These are phyloP conservation scores for Pyrrhoderma lamaoense DNA, from an alignment of 1,284 basidiomycete species.

Conservation along the genomic window DNA sequence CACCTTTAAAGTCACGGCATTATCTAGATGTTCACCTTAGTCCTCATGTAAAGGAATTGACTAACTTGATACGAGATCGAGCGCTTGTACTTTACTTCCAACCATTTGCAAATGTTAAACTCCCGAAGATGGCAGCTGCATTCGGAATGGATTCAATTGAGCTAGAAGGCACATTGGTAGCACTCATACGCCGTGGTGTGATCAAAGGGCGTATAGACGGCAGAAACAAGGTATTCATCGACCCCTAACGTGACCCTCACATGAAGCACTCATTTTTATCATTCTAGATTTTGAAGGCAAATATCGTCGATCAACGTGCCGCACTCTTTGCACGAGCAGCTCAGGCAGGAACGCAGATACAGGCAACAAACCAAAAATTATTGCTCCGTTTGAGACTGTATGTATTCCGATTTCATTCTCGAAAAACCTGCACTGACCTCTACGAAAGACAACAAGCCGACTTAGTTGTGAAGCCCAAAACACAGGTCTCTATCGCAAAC, in stretches of 20 bases:
- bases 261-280: not conserved
- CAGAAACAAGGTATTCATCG: constrained; percentile 56
- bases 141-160: constrained; percentile 75
- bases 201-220: constrained; percentile 77
- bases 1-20: constrained; percentile 78
- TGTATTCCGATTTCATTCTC: constrained; percentile 26
- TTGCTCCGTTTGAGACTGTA: constrained; percentile 71
- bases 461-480: constrained; percentile 45
- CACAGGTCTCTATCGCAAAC: not conserved
- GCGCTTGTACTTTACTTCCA: constrained; percentile 80
- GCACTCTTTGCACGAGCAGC: constrained; percentile 69
- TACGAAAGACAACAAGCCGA: constrained; percentile 72
- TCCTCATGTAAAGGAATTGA: constrained; percentile 53
- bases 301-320: constrained; percentile 64
- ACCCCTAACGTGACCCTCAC: not conserved
- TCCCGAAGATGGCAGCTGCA: constrained; percentile 72
- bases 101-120: constrained; percentile 73
- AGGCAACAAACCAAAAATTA: constrained; percentile 65
- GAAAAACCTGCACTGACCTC: no score
- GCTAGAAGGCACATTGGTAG: constrained; percentile 62
- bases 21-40: constrained; percentile 69
- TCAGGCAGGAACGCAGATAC: constrained; percentile 61
- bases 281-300: constrained; percentile 61
- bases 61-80: constrained; percentile 58
- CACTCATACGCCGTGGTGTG: constrained; percentile 64